A percentile compares a stretch with the other conserved stretches of the same genome.
These are phyloP conservation scores for Antarctomyces pellizariae DNA, from an alignment of 495 filamentous ascomycete species.

Conservation along the genomic window DNA sequence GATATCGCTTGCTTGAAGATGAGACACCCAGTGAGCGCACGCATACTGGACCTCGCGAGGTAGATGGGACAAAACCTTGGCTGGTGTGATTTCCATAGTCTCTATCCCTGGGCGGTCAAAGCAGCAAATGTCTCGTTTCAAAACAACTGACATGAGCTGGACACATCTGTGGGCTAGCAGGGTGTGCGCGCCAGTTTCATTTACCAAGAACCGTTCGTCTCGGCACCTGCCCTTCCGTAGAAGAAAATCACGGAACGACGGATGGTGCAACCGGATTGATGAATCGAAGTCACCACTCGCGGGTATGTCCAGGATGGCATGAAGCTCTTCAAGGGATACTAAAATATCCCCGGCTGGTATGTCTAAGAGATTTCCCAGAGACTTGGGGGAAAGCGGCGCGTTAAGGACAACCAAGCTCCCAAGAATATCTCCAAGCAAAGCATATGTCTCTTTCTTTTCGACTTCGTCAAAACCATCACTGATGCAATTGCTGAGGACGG, in stretches of 20 bases:
- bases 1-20: conserved; percentile 11
- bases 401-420: conserved; percentile 13
- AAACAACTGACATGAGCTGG: conserved; percentile 12
- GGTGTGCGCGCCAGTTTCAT: conserved; percentile 16
- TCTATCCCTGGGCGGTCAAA: too few species aligned
- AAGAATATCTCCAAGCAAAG: conserved; percentile 8
- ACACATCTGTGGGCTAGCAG: conserved; percentile 16
- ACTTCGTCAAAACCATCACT: background rate
- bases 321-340: conserved; percentile 11
- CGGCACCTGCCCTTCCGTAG: conserved; percentile 14
- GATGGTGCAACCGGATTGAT: conserved; percentile 21
- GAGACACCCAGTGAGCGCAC: conserved; percentile 20
- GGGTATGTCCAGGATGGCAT: conserved; percentile 17
- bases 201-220: conserved; percentile 16
- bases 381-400: conserved; percentile 12
- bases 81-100: too few species aligned
- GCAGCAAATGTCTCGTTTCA: conserved; percentile 21
- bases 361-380: conserved; percentile 10
- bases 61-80: too few species aligned
- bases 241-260: conserved; percentile 28
- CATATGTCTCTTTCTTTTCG: conserved; percentile 1
- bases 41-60: conserved; percentile 11
- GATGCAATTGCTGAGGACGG: conserved; percentile 1
- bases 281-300: conserved; percentile 5
- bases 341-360: conserved; percentile 4